These are phyloP conservation scores for Withania somnifera DNA, from an alignment of 305 asterid species.

Conservation along the genomic window DNA sequence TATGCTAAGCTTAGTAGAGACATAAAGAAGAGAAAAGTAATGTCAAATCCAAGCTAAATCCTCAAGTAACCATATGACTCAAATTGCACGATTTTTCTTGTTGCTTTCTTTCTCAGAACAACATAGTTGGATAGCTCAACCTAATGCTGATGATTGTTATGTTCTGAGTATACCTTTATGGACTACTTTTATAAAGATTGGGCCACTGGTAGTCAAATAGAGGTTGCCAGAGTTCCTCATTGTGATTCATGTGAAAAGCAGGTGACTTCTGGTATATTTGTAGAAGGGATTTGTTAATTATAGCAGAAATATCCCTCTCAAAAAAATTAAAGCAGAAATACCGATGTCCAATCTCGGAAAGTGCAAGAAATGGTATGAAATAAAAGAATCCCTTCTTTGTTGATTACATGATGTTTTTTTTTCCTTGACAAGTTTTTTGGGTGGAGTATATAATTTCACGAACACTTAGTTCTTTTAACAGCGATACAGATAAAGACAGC, in stretches of 20 bases:
- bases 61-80: neutral
- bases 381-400: neutral
- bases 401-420: neutral
- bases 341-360: neutral
- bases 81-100: neutral
- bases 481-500: neutral
- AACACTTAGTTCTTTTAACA: neutral
- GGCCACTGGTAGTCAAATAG: neutral
- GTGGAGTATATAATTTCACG: neutral
- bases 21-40: neutral
- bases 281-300: neutral
- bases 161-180: neutral
- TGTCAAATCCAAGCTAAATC: neutral
- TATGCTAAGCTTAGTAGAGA: neutral
- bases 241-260: neutral
- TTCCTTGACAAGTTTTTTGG: neutral
- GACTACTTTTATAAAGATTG: neutral
- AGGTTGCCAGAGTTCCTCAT: neutral
- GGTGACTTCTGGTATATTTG: neutral
- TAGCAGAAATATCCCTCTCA: neutral
- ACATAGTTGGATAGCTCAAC: neutral
- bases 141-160: neutral
- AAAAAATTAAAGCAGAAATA: neutral
- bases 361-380: neutral
- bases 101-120: neutral